Evolutionary conservation across 257 asterid genomes (phyloP), one percentile per base, ranked within the genome.

Genomic region (Nemophila menziesii): DNA sequence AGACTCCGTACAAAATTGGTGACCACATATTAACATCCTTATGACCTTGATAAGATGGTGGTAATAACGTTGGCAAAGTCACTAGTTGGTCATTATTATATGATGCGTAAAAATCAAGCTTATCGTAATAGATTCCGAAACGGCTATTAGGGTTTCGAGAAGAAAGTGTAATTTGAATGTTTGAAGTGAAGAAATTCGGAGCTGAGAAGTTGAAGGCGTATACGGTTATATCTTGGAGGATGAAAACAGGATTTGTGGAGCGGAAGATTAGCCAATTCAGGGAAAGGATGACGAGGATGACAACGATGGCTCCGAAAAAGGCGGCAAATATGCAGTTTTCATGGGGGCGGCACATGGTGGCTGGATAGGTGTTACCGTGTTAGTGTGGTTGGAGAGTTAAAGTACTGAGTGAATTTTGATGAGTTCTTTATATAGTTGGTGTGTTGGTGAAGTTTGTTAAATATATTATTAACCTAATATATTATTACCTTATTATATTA

Each of bases 171-270:
- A n/a, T n/a, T 45, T 77, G 86, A 49, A 77, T 41, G 66, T 50
- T 66, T 66, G 82, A 52, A 58, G 82, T 69, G 62, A 73, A 66
- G 64, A 54, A 0, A 64, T 56, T 58, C 5, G 60, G 56, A 20
- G 51, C 11, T 33, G 75, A n/a, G n/a, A n/a, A n/a, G n/a, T n/a
- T n/a, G 66, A 84, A 78, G 63, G 45, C 22, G 65, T 78, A 89
- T 70, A 89, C 64, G 56, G 98, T 89, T 53, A 92, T 92, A 73
- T 89, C 98, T 44, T 89, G 86, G 77, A 89, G 92, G 57, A 48
- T 48, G 63, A 89, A 89, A 4, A 78, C 68, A 14, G 95, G 95
- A 22, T 78, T 84, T 15, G 58, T 67, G 16, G 95, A 95, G 46
- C 80, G 92, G 18, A 89, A 79, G 4, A 76, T 26, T 16, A 93